phyloP scores from a whole-genome alignment of 352 stramenopile genomes.

The Globisporangium echinulatum region DNA sequence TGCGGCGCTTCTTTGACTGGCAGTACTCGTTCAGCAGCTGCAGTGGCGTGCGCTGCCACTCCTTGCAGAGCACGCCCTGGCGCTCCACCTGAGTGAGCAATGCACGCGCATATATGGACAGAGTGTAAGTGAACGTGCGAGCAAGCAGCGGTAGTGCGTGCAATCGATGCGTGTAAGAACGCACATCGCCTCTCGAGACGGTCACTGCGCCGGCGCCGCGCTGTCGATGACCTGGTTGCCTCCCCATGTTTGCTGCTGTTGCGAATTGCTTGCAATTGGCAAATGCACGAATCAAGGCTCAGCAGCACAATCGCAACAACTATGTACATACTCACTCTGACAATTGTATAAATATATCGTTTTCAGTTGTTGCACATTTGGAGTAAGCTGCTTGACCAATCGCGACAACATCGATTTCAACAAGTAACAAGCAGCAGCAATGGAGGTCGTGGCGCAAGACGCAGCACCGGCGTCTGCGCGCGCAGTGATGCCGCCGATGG shows the following conservation, averaged over 20 bases:
- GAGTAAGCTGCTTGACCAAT: neutral
- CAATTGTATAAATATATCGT: no score
- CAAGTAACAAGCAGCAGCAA: neutral
- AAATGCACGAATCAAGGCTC: neutral
- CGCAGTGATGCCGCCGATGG: neutral
- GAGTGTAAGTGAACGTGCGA: no score
- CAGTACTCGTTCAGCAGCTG: constrained; percentile 93
- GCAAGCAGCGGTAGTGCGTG: no score
- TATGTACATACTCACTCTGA: no score
- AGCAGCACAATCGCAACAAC: neutral
- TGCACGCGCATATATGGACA: no score
- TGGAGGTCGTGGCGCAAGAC: neutral
- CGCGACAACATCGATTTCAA: neutral
- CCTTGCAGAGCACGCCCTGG: constrained; percentile 88
- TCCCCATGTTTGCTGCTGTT: constrained; percentile 4
- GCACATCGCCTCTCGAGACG: constrained; percentile 67
- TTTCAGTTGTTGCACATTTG: no score
- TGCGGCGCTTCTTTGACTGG: constrained; percentile 87
- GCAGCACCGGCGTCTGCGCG: neutral
- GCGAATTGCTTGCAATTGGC: neutral
- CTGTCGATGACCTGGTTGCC: constrained; percentile 66
- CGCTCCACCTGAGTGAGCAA: constrained; percentile 28
- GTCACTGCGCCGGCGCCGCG: constrained; percentile 86
- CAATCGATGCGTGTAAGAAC: neutral
- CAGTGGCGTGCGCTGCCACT: constrained; percentile 92